Base-by-base conservation (phyloP, 108 stramenopile species). In the Aurantiochytrium sp. region DNA sequence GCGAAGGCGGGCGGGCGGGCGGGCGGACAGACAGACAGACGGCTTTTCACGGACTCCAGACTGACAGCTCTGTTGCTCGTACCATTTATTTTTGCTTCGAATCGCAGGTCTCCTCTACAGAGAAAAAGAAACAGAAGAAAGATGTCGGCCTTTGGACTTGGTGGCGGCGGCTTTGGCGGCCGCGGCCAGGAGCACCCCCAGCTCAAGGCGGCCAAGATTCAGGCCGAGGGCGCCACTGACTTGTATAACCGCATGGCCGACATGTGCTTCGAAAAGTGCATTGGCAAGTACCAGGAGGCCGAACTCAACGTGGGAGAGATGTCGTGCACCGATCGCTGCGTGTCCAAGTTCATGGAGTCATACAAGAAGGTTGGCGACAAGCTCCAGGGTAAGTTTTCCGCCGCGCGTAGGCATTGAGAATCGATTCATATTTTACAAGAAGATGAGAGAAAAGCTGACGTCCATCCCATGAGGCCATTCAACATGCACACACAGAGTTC, bases 201-300 rank as follows among this genome's bases (percentile, higher is more conserved):
- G 76, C 49, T 83, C 1, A 83, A 83, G 76, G 76, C 76, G 4
- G 97, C 97, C 72, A 96, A 95, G 89, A 96, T 96, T 45, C 97
- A 98, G 93, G 96, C 97, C 94, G 98, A 98, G 95, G 97, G 97
- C 96, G 97, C 97, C 91, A 97, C 97, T 59, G 95, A 97, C 91
- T 91, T 98, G 8, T 98, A 98, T 90, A 96, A 97, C 93, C 97
- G 97, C 89, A 97, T 98, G 94, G 88, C 96, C 5, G 59, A 89
- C n/a, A 90, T 95, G 5, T 98, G 98, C 90, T 97, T 97, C 89
- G 89, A 95, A 64, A 98, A 98, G 92, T 98, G 98, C 92, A 95
- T 96, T 4, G 94, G 95, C 6, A 96, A 94, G 91, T 95, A 96
- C 90, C 92, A 95, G 44, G 97, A 98, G 72, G 91, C 94, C 43